Conservation (phyloP, 176 grass and related monocot genomes). For the Rhynchospora tenuis region DNA sequence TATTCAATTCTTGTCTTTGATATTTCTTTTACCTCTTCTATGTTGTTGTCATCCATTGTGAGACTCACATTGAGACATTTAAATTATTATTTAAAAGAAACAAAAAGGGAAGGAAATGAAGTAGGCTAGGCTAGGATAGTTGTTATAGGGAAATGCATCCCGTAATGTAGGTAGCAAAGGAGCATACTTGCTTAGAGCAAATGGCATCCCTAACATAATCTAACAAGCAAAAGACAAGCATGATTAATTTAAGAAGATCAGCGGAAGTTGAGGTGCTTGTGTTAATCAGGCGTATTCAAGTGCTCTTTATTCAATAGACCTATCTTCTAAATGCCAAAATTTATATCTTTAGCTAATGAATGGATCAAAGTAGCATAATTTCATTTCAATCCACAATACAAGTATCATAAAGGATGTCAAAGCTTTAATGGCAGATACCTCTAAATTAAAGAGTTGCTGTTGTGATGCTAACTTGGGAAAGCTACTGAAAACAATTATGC, state of each 20-base stretch:
- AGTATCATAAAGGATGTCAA: not conserved
- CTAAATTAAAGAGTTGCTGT: not conserved
- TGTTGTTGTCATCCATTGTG: constrained; percentile 11
- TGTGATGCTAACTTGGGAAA: not conserved
- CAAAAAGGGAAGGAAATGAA: not conserved
- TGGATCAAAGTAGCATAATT: not conserved
- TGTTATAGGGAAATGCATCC: not conserved
- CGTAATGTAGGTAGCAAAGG: not conserved
- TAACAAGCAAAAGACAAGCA: constrained; percentile 10
- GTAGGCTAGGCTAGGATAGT: constrained; percentile 13
- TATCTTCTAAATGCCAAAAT: not conserved
- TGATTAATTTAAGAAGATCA: not conserved
- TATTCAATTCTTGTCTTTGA: constrained; percentile 7
- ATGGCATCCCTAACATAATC: constrained; percentile 15
- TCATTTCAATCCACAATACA: not conserved
- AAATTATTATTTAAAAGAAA: constrained; percentile 21
- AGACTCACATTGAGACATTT: constrained; percentile 19
- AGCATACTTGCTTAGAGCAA: constrained; percentile 5
- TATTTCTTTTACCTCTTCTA: constrained; percentile 2
- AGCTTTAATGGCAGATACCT: not conserved
- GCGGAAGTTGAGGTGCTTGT: not conserved
- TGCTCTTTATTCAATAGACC: not conserved
- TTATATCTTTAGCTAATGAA: not conserved
- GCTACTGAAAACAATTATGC: constrained; percentile 22
- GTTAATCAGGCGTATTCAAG: not conserved